Conservation (phyloP, 495 filamentous ascomycete species). For the Beverwykella pulmonaria region DNA sequence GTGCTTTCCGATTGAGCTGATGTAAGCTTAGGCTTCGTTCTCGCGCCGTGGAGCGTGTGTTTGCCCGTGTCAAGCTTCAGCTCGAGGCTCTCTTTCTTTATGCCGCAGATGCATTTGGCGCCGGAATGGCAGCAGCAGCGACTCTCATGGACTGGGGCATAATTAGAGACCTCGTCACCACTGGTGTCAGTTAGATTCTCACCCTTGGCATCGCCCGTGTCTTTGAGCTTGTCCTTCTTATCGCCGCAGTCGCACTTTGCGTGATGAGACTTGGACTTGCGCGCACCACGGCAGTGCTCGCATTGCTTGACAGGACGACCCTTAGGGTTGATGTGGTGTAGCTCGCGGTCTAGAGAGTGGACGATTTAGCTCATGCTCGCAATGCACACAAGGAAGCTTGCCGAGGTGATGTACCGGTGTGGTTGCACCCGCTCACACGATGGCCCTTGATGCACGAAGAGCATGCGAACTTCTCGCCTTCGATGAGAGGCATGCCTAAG, state of each 20-base stretch:
- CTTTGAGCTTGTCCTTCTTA: slow-evolving; percentile 62
- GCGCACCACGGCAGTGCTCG: slow-evolving; percentile 91
- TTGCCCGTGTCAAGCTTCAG: slow-evolving; percentile 74
- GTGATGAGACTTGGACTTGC: slow-evolving; percentile 95
- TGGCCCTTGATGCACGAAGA: slow-evolving; percentile 50
- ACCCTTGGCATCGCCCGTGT: slow-evolving; percentile 61
- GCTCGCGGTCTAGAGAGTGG: slow-evolving; percentile 70
- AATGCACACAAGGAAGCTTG: neutral
- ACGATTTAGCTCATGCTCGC: neutral
- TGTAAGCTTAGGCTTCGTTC: slow-evolving; percentile 70
- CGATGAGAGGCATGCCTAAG: slow-evolving; percentile 38
- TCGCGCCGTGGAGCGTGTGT: slow-evolving; percentile 54
- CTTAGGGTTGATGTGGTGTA: slow-evolving; percentile 97
- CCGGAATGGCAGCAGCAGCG: slow-evolving; percentile 82
- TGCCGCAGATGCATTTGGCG: slow-evolving; percentile 84
- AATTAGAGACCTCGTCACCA: slow-evolving; percentile 50
- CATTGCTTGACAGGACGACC: slow-evolving; percentile 98
- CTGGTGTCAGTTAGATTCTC: slow-evolving; percentile 53
- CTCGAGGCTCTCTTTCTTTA: slow-evolving; percentile 80
- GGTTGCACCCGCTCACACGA: slow-evolving; percentile 50
- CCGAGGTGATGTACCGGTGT: slow-evolving; percentile 42
- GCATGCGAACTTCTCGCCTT: slow-evolving; percentile 50
- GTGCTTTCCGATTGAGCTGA: slow-evolving; percentile 81
- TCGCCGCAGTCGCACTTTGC: slow-evolving; percentile 97
- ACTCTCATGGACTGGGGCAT: slow-evolving; percentile 62